Evolutionary conservation across 2,329 filamentous ascomycete species (phyloP), one percentile per base, ranked within the genome.

Genomic region (Botryotinia narcissicola): DNA sequence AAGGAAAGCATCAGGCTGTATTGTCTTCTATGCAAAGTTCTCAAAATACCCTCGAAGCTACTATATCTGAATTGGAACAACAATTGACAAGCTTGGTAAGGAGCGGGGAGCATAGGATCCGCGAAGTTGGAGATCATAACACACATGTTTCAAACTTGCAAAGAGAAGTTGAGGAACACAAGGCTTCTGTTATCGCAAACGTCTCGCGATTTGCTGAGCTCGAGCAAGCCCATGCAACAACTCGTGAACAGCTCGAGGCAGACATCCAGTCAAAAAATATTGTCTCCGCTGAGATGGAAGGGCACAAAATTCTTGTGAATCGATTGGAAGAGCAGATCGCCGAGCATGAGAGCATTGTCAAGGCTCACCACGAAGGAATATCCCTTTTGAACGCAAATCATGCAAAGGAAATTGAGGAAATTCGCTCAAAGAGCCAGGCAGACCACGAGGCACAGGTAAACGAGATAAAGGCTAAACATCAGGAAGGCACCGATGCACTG

Each of bases 151-250:
- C 85, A 51, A 85, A 85, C 62, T 83, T 98, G 60, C 92, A 92
- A 75, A 86, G 84, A 74, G 91, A 97, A 80, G 91, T 98, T 71
- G 90, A 95, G 70, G 90, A 94, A 80, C 94, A 97, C 83, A 95
- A 93, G 83, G 84, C 87, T 5, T 88, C 92, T 54, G 91, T 97
- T 78, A 87, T 88, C 75, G 87, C 85, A 76, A 93, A 95, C 78
- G 85, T 90, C 20, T 81, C 87, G 57, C 93, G 91, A 78, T 90
- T 97, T 44, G 86, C 90, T 4, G 88, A 92, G 76, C 86, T 97
- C 22, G 94, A 97, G 82, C 84, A 90, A 76, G 88, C 91, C 6
- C 92, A 97, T 80, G 82, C 87, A 46, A 86, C 87, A 40, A 88
- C 92, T 69, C 88, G 90, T 78, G 83, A 87, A 64, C 88, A 95